phyloP scores from a whole-genome alignment of 2,329 filamentous ascomycete genomes.

The Fusarium udum region DNA sequence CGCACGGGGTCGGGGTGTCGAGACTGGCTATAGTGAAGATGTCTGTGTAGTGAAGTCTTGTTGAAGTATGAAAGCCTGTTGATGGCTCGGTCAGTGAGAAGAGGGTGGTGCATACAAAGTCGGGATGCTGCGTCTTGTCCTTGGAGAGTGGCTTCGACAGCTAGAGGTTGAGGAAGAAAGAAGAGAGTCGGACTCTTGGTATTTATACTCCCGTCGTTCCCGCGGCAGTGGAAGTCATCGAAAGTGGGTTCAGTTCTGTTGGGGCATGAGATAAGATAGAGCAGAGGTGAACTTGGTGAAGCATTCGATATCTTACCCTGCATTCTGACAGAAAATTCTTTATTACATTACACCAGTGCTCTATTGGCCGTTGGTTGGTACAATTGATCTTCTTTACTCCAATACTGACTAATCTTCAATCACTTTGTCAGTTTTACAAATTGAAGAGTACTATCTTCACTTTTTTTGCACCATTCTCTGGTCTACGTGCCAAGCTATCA shows the following conservation, averaged over 20 bases:
- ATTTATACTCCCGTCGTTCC: neutral
- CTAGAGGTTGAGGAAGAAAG: neutral
- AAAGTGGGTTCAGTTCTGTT: neutral
- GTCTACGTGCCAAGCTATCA: no score
- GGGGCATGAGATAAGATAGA: neutral
- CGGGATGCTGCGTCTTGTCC: neutral
- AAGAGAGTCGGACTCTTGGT: no score
- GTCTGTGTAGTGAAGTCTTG: neutral
- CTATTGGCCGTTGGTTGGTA: fast-evolving
- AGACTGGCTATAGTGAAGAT: neutral
- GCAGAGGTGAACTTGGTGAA: neutral
- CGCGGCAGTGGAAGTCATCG: neutral
- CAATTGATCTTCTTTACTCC: fast-evolving
- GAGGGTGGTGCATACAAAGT: no score
- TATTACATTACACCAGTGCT: fast-evolving
- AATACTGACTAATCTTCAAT: fast-evolving
- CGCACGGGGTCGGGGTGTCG: fast-evolving
- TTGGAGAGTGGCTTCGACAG: fast-evolving
- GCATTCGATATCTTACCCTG: neutral
- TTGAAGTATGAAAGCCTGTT: neutral
- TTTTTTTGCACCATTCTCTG: no score
- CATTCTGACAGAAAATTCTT: fast-evolving
- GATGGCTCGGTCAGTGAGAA: no score
- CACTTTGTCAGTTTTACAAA: fast-evolving
- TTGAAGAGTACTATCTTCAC: fast-evolving